phyloP scores from a whole-genome alignment of 371 early-diverging fungal species.

The Vittaforma corneae region DNA sequence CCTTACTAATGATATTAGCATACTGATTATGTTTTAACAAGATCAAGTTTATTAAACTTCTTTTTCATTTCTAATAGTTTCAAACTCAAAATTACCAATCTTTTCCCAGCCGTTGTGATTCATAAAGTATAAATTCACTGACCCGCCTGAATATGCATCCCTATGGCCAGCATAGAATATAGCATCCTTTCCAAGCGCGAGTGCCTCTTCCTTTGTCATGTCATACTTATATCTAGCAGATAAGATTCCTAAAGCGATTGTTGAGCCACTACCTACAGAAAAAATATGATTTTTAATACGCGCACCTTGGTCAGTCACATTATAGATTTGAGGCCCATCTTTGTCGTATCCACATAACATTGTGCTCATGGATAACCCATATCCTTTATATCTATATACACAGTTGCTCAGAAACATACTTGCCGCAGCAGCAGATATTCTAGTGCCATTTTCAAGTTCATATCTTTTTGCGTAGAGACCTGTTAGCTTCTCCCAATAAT shows the following conservation, averaged over 20 bases:
- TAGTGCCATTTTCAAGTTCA: constrained; percentile 78
- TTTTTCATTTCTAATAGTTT: constrained; percentile 47
- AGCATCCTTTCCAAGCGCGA: constrained; percentile 80
- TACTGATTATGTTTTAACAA: background rate
- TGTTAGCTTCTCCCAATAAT: constrained; percentile 94
- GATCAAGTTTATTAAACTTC: constrained; percentile 3
- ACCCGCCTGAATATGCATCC: constrained; percentile 94
- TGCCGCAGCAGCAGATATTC: constrained; percentile 94
- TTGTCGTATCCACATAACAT: constrained; percentile 99
- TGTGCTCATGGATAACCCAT: constrained; percentile 96
- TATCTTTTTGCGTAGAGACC: constrained; percentile 79
- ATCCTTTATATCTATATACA: constrained; percentile 90
- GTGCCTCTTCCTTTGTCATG: constrained; percentile 76
- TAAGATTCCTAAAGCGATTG: constrained; percentile 86
- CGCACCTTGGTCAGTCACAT: constrained; percentile 90
- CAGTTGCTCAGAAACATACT: constrained; percentile 85
- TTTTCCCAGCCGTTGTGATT: constrained; percentile 56
- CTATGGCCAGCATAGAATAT: constrained; percentile 95
- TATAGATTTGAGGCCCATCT: constrained; percentile 84
- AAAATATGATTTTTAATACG: constrained; percentile 80
- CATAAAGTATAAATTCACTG: constrained; percentile 64
- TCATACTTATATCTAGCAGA: constrained; percentile 78
- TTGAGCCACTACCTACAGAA: constrained; percentile 89
- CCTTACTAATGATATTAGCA: background rate
- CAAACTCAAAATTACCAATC: constrained; percentile 56